These are phyloP conservation scores for Sphagnum fallax DNA, from an alignment of 228 moss, liverwort and hornwort genomes.

Conservation along the genomic window DNA sequence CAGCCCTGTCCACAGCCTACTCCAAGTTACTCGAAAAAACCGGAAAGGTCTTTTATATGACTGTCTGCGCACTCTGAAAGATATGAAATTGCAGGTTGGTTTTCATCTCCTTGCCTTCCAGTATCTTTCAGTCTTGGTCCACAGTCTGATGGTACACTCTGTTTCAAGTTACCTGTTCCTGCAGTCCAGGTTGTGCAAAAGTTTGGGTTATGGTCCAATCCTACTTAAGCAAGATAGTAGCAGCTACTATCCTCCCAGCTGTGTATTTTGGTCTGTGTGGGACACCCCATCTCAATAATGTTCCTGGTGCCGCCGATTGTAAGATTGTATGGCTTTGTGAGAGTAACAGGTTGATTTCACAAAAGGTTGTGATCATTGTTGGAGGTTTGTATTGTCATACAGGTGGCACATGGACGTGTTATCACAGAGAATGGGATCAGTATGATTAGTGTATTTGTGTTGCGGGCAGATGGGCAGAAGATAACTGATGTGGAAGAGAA, in stretches of 20 bases:
- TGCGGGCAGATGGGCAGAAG: conserved; percentile 17
- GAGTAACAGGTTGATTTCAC: not conserved
- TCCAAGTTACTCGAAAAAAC: conserved; percentile 56
- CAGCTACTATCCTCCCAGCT: not conserved
- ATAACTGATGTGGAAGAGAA: conserved; percentile 16
- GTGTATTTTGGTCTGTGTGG: not conserved
- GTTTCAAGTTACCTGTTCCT: too few species aligned
- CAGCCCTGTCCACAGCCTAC: conserved; percentile 49
- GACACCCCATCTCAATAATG: too few species aligned
- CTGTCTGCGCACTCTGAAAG: conserved; percentile 50
- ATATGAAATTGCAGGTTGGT: conserved; percentile 48
- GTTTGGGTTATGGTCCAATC: too few species aligned
- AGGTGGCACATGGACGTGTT: conserved; percentile 25
- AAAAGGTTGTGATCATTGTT: not conserved
- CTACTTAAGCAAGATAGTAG: too few species aligned
- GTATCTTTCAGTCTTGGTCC: not conserved
- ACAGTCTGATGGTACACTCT: not conserved
- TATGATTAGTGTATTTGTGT: conserved; percentile 19
- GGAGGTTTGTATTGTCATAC: not conserved
- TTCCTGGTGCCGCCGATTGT: too few species aligned
- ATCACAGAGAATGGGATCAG: conserved; percentile 13
- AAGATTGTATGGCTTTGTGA: not conserved
- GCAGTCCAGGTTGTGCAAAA: too few species aligned
- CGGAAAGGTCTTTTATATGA: conserved; percentile 66
- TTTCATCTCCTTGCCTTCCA: not conserved